Percentiles rank a stretch among this genome's conserved stretches.
phyloP scores from a whole-genome alignment of 345 rosid species.

The Geranium rotundifolium region DNA sequence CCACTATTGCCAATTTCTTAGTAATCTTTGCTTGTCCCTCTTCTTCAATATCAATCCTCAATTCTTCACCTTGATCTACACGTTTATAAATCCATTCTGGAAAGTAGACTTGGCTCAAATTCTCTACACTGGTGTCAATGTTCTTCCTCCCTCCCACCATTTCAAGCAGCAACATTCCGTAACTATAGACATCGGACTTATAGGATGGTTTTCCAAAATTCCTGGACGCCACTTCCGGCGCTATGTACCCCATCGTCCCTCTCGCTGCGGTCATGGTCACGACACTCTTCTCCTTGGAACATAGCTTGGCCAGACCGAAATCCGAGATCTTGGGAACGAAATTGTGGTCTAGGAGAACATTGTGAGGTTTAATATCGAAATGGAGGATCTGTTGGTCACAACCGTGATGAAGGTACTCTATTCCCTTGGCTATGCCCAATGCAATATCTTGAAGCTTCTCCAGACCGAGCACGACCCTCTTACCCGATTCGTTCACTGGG shows the following conservation, averaged over 20 bases:
- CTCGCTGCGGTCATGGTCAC: background rate
- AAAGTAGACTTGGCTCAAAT: background rate
- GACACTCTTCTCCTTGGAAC: background rate
- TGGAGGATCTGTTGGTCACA: background rate
- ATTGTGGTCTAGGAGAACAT: background rate
- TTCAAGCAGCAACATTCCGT: no score
- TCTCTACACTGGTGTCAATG: no score
- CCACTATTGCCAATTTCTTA: constrained; percentile 14
- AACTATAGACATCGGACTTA: no score
- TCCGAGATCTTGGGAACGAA: background rate
- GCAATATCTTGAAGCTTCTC: background rate
- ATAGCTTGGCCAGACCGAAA: constrained; percentile 1
- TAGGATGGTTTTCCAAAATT: no score
- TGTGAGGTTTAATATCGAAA: constrained; percentile 1
- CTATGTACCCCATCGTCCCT: no score
- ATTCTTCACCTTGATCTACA: constrained; percentile 2
- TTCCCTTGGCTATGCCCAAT: background rate
- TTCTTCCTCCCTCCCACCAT: no score
- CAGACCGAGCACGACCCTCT: background rate
- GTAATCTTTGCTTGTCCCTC: constrained; percentile 10
- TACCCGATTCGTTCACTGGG: background rate
- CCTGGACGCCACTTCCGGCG: no score
- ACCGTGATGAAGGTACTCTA: background rate
- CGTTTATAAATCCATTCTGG: background rate
- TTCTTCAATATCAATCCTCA: background rate